Evolutionary conservation across 177 flowering plant genomes (phyloP), one percentile per base, ranked within the genome.

Genomic region (Vitis hybrid): DNA sequence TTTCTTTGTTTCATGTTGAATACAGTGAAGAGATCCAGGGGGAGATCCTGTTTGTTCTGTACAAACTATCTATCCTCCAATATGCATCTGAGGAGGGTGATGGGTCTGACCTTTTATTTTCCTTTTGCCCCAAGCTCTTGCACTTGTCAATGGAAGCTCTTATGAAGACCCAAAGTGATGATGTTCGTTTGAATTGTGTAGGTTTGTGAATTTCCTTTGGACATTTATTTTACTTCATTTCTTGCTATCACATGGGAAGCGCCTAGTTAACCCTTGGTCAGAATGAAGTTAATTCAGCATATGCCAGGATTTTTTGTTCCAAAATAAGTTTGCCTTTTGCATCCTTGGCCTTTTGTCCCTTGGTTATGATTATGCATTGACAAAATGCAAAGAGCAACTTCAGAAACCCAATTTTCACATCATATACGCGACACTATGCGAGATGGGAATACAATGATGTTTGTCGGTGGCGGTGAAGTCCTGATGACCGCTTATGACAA

Each of bases 1-100:
- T 34, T 62, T 49, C 48, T 58, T 19, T 14, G 8, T 64, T 39
- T 60, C 49, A 30, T 59, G 18, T 64, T 69, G 2, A 51, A 61
- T 63, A 14, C 84, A 92, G 99, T 62, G 99, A 94, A 68, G 94
- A 92, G 66, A 88, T 92, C 49, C 89, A 76, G 14, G 96, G 99
- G 19, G 99, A 95, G 79, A 85, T 90, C 69, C 79, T 92, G 48
- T 95, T 89, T 81, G 91, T 92, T 62, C 77, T 95, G 32, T 92
- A 89, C 79, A 95, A 82, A 72, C 64, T 90, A 18, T 88, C 85
- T 6, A 55, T 77, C 55, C 74, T 82, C 23, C 82, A 82, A 50
- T 75, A 62, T 58, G 50, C 64, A 45, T 77, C 71, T 52, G 57
- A 49, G 14, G 82, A 74, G 56, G 72, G 66, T 30, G 74, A 74